phyloP scores from a whole-genome alignment of 2,329 filamentous ascomycete species.

The Drechmeria coniospora region DNA sequence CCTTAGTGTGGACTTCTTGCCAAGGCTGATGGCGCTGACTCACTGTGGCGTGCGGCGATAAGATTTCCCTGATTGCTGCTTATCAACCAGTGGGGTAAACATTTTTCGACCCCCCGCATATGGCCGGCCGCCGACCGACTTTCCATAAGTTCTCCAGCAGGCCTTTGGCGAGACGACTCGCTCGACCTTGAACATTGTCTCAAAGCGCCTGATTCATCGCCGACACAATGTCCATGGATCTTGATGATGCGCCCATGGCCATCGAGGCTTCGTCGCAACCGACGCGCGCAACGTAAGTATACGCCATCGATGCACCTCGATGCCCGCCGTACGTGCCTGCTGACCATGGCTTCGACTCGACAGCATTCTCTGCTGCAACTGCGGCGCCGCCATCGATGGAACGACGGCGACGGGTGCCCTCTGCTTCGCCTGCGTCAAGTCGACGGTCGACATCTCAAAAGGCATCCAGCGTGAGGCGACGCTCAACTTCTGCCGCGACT shows the following conservation, averaged over 20 bases:
- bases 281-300: constrained; percentile 24
- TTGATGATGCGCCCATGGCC: constrained; percentile 26
- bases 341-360: neutral
- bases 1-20: too few relatives aligned
- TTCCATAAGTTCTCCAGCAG: too few relatives aligned
- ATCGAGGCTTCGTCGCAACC: constrained; percentile 17
- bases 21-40: too few relatives aligned
- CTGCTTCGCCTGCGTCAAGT: constrained; percentile 91
- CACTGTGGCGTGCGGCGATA: constrained; percentile 9
- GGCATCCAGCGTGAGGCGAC: constrained; percentile 84
- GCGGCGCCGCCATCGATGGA: constrained; percentile 88
- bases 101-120: constrained; percentile 13
- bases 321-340: neutral
- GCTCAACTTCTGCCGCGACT: constrained; percentile 84
- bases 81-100: constrained; percentile 24
- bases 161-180: too few relatives aligned
- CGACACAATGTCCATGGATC: constrained; percentile 25
- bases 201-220: constrained; percentile 4
- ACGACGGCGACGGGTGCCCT: constrained; percentile 73
- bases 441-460: constrained; percentile 82
- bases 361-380: constrained; percentile 88
- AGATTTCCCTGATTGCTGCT: constrained; percentile 13
- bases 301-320: neutral
- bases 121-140: too few relatives aligned
- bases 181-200: too few relatives aligned